Conservation (phyloP, 2,329 filamentous ascomycete species). For the Fusarium citri region DNA sequence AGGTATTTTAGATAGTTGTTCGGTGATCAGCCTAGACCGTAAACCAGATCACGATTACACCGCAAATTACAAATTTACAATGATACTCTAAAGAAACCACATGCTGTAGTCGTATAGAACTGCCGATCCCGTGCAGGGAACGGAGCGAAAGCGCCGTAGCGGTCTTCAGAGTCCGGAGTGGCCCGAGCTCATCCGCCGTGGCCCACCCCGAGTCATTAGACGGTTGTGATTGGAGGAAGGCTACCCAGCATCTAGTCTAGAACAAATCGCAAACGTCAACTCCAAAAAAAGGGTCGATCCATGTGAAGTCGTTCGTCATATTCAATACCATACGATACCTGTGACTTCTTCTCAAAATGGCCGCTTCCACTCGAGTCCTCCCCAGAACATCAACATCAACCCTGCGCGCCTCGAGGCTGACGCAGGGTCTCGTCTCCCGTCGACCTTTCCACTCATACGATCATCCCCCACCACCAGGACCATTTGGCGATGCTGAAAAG, state of each 20-base stretch:
- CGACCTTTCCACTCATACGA: conserved; percentile 78
- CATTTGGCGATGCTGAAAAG: conserved; percentile 76
- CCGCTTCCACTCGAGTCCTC: conserved; percentile 26
- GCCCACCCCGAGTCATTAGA: conserved; percentile 13
- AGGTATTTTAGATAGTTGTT: not conserved
- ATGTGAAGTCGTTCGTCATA: conserved; percentile 5
- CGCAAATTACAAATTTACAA: not conserved
- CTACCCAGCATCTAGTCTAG: not conserved
- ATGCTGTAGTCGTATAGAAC: not conserved
- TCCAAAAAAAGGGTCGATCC: conserved; percentile 25
- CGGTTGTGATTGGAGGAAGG: conserved; percentile 20
- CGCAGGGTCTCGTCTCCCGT: conserved; percentile 17
- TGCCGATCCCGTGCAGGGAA: conserved; percentile 14
- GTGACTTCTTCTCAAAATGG: conserved; percentile 23
- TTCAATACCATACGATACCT: not conserved
- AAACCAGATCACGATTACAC: not conserved
- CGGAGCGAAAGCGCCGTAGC: conserved; percentile 10
- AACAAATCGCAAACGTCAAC: conserved; percentile 33
- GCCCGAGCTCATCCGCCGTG: conserved; percentile 26
- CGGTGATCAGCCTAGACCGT: not conserved
- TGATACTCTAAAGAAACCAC: not conserved
- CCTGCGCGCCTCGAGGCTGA: conserved; percentile 27
- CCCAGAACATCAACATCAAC: conserved; percentile 29
- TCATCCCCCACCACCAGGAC: conserved; percentile 66
- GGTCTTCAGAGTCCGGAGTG: conserved; percentile 19